Conservation (phyloP, 441 rosid genomes). For the Aquilaria agallochum region DNA sequence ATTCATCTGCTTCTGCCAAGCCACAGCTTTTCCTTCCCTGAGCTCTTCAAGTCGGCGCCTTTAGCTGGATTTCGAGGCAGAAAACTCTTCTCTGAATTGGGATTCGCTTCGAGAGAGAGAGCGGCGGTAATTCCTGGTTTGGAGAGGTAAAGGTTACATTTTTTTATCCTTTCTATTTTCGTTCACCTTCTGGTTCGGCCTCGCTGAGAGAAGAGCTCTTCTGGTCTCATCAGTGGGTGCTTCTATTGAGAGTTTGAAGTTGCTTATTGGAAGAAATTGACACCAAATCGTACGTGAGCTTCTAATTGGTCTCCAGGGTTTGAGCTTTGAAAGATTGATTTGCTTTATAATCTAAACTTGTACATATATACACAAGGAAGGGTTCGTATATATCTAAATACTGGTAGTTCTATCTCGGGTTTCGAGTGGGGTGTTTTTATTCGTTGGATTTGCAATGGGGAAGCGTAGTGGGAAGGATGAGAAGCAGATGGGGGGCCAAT, state of each 20-base stretch:
- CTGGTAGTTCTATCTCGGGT: conserved; percentile 1
- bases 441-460: conserved; percentile 33
- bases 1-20: background rate
- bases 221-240: conserved; percentile 14
- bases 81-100: conserved; percentile 36
- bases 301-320: conserved; percentile 16
- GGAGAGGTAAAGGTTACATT: conserved; percentile 16
- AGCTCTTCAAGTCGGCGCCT: too few relatives aligned
- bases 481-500: conserved; percentile 22
- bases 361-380: background rate
- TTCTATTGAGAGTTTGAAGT: conserved; percentile 11
- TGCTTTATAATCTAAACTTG: background rate
- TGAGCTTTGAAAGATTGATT: background rate
- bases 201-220: conserved; percentile 5
- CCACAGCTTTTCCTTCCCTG: too few relatives aligned
- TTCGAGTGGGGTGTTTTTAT: conserved; percentile 9
- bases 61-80: conserved; percentile 2
- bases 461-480: conserved; percentile 42
- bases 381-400: background rate
- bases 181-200: background rate
- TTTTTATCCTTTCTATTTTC: conserved; percentile 1
- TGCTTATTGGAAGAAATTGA: conserved; percentile 13
- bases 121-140: conserved; percentile 27
- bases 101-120: conserved; percentile 15
- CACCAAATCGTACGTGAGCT: conserved; percentile 9